phyloP scores from a whole-genome alignment of 441 rosid genomes.

The Erysimum cheiri region DNA sequence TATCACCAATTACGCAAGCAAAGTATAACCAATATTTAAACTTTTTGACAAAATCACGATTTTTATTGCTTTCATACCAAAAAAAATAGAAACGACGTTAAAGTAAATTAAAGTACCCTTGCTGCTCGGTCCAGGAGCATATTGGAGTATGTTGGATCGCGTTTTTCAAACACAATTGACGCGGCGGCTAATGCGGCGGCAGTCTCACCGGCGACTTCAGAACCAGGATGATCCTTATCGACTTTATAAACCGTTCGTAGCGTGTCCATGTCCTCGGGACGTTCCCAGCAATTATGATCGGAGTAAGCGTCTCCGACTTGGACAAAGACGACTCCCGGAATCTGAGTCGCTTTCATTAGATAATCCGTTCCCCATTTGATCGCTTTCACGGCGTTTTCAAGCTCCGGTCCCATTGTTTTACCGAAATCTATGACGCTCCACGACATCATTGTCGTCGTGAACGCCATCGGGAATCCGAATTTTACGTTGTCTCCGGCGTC shows the following conservation, averaged over 20 bases:
- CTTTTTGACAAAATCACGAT: slow-evolving; percentile 25
- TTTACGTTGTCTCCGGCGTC: slow-evolving; percentile 86
- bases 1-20: slow-evolving; percentile 26
- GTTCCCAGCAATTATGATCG: slow-evolving; percentile 77
- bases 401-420: slow-evolving; percentile 52
- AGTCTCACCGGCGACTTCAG: slow-evolving; percentile 70
- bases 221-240: slow-evolving; percentile 66
- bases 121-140: slow-evolving; percentile 58
- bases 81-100: slow-evolving; percentile 19
- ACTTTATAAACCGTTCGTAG: slow-evolving; percentile 58
- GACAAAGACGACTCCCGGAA: slow-evolving; percentile 59
- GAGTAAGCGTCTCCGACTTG: slow-evolving; percentile 78
- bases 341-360: slow-evolving; percentile 62
- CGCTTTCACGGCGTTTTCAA: slow-evolving; percentile 55
- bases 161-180: slow-evolving; percentile 58
- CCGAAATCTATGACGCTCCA: slow-evolving; percentile 73
- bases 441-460: slow-evolving; percentile 71
- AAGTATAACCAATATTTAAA: slow-evolving; percentile 8
- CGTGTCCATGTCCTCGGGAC: slow-evolving; percentile 79
- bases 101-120: slow-evolving; percentile 50
- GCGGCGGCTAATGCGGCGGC: slow-evolving; percentile 76
- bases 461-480: slow-evolving; percentile 78
- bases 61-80: neutral
- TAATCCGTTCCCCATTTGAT: slow-evolving; percentile 78
- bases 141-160: slow-evolving; percentile 59